A percentile compares a stretch with the other conserved stretches of the same genome.
Conservation (phyloP, 2,329 filamentous ascomycete genomes). For the Fusarium burgessii region DNA sequence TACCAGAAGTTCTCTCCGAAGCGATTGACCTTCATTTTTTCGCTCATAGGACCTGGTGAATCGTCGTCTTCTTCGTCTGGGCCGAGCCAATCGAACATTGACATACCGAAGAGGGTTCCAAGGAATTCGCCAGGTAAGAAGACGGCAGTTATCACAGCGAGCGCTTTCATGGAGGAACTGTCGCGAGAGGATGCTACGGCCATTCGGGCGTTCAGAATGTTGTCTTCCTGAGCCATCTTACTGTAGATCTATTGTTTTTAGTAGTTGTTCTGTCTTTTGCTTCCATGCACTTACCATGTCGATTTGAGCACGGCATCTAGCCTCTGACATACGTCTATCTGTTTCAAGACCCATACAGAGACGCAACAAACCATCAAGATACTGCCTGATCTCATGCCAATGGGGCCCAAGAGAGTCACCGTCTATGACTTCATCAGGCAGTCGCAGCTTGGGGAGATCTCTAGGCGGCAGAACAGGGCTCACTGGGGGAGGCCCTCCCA, state of each 20-base stretch:
- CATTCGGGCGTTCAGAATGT: constrained; percentile 58
- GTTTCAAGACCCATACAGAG: constrained; percentile 60
- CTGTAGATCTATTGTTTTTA: constrained; percentile 56
- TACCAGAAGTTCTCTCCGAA: constrained; percentile 59
- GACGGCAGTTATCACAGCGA: constrained; percentile 62
- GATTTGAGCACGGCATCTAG: constrained; percentile 60
- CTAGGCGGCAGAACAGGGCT: constrained; percentile 44
- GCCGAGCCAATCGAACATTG: constrained; percentile 61
- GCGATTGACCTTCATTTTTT: constrained; percentile 32
- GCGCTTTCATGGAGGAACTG: constrained; percentile 61
- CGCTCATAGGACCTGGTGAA: neutral
- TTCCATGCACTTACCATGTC: constrained; percentile 54
- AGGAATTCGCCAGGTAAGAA: constrained; percentile 62
- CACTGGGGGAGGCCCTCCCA: constrained; percentile 41
- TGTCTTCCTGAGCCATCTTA: constrained; percentile 63
- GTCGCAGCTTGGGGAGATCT: constrained; percentile 29
- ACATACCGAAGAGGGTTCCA: constrained; percentile 60
- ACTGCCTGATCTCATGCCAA: constrained; percentile 62
- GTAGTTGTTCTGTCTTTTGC: neutral
- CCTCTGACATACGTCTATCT: constrained; percentile 60
- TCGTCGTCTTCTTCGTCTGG: constrained; percentile 48
- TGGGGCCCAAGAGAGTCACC: constrained; percentile 52
- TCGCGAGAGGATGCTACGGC: constrained; percentile 56
- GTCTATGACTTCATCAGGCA: constrained; percentile 32
- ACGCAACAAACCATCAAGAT: constrained; percentile 58